Percentiles rank a stretch among this genome's conserved stretches.
These are phyloP conservation scores for Collybia mongolica DNA, from an alignment of 768 basidiomycete genomes.

Conservation along the genomic window DNA sequence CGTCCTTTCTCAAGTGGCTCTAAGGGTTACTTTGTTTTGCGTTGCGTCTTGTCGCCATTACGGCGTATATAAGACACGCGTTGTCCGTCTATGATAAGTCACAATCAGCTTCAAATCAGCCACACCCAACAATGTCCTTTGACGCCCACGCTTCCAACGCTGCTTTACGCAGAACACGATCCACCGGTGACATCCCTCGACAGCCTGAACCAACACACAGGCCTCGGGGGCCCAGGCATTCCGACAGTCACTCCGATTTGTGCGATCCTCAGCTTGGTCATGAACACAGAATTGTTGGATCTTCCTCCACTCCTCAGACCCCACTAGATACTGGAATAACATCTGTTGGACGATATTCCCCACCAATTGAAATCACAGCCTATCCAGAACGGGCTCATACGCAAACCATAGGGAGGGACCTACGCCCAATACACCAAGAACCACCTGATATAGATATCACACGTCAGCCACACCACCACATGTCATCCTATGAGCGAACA, in stretches of 20 bases:
- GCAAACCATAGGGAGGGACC: conserved; percentile 3
- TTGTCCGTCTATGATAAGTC: too few species aligned
- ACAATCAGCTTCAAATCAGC: background rate
- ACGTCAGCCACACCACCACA: conserved; percentile 3
- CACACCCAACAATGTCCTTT: conserved; percentile 1
- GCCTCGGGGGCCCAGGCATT: conserved; percentile 11
- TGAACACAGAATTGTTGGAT: background rate
- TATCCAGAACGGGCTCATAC: conserved; percentile 1
- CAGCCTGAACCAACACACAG: conserved; percentile 21
- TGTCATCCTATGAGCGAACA: conserved; percentile 22
- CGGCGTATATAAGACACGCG: too few species aligned
- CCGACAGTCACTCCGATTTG: conserved; percentile 16
- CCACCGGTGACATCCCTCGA: conserved; percentile 37
- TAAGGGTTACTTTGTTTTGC: too few species aligned
- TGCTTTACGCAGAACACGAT: conserved; percentile 34
- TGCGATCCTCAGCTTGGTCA: conserved; percentile 5
- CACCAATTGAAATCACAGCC: too few species aligned
- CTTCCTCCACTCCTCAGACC: background rate
- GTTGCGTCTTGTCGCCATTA: too few species aligned
- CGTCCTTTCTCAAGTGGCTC: too few species aligned
- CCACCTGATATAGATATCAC: too few species aligned
- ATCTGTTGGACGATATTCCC: background rate
- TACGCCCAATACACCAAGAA: conserved; percentile 12
- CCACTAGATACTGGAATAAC: background rate
- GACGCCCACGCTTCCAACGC: conserved; percentile 20